Evolutionary conservation across 768 basidiomycete genomes (phyloP).

Genomic region (Chlorophyllum brunneum): DNA sequence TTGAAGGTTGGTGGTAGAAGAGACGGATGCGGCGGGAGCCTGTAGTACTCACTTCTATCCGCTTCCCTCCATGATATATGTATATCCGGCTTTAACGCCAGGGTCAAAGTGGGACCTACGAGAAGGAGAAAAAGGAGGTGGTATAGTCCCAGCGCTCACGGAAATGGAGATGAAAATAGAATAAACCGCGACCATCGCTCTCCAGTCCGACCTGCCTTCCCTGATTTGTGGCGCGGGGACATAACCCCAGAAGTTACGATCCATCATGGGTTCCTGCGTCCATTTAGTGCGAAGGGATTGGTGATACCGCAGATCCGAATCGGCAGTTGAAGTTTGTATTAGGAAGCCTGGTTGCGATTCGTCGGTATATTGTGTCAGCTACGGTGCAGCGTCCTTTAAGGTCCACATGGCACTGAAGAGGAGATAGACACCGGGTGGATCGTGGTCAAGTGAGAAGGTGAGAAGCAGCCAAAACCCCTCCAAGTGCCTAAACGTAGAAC

Average conservation of each 20-base stretch:
- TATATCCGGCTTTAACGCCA: not conserved
- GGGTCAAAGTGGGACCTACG: not conserved
- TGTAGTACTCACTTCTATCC: slow-evolving; percentile 1
- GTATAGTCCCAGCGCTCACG: not conserved
- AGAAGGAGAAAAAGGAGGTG: slow-evolving; percentile 8
- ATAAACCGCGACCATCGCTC: too few species aligned
- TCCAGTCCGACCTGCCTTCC: not conserved
- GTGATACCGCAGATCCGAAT: slow-evolving; percentile 3
- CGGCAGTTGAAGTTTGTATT: not conserved
- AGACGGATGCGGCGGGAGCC: slow-evolving; percentile 3
- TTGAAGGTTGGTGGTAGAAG: slow-evolving; percentile 9
- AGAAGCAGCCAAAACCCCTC: too few species aligned
- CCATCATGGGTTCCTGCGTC: not conserved
- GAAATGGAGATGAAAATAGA: too few species aligned
- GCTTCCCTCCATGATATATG: slow-evolving; percentile 4
- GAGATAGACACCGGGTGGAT: not conserved
- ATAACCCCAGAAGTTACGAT: not conserved
- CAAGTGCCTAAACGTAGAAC: too few species aligned
- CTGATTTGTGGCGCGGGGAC: not conserved
- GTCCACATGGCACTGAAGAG: slow-evolving; percentile 4
- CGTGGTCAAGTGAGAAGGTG: not conserved
- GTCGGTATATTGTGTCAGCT: not conserved
- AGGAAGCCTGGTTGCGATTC: not conserved
- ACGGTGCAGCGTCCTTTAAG: not conserved
- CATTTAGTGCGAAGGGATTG: not conserved